Conservation (phyloP, 2,329 filamentous ascomycete species). For the Stachybotrys echinatus region DNA sequence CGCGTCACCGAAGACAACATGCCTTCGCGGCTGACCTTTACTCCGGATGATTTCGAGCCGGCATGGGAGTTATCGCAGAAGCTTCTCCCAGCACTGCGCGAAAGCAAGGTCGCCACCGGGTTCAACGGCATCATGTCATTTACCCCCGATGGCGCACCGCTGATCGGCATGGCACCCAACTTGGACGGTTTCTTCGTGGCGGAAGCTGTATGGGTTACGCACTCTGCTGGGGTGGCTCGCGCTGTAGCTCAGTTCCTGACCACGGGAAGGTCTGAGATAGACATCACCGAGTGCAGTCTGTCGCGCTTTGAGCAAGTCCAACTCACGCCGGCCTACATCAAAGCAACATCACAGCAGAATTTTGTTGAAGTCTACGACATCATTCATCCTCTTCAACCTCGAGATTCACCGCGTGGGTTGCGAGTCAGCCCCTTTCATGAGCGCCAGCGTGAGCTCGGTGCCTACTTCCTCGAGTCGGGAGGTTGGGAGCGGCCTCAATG, state of each 20-base stretch:
- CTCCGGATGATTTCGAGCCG: slow-evolving; percentile 52
- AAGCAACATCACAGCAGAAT: slow-evolving; percentile 54
- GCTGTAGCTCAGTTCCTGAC: slow-evolving; percentile 56
- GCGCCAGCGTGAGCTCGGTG: slow-evolving; percentile 48
- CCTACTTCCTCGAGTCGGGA: slow-evolving; percentile 53
- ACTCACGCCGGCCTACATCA: slow-evolving; percentile 47
- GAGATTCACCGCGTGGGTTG: slow-evolving; percentile 51
- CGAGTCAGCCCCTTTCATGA: slow-evolving; percentile 53
- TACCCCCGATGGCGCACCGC: slow-evolving; percentile 56
- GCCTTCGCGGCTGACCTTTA: slow-evolving; percentile 59
- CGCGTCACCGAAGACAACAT: slow-evolving; percentile 54
- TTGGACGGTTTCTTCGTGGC: slow-evolving; percentile 59
- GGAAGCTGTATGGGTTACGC: slow-evolving; percentile 63
- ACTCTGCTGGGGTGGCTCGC: slow-evolving; percentile 57
- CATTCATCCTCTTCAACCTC: slow-evolving; percentile 54
- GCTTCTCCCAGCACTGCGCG: slow-evolving; percentile 45
- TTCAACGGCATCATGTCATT: slow-evolving; percentile 66
- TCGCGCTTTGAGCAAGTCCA: slow-evolving; percentile 58
- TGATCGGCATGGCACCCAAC: slow-evolving; percentile 52
- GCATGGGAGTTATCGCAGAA: slow-evolving; percentile 53
- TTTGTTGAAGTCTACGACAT: slow-evolving; percentile 64
- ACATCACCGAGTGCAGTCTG: slow-evolving; percentile 54
- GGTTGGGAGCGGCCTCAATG: slow-evolving; percentile 61
- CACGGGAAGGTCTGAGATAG: slow-evolving; percentile 46
- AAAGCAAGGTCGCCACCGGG: slow-evolving; percentile 49